A percentile compares a stretch with the other conserved stretches of the same genome.
phyloP scores from a whole-genome alignment of 2,329 filamentous ascomycete genomes.

The Cytospora chrysosperma region DNA sequence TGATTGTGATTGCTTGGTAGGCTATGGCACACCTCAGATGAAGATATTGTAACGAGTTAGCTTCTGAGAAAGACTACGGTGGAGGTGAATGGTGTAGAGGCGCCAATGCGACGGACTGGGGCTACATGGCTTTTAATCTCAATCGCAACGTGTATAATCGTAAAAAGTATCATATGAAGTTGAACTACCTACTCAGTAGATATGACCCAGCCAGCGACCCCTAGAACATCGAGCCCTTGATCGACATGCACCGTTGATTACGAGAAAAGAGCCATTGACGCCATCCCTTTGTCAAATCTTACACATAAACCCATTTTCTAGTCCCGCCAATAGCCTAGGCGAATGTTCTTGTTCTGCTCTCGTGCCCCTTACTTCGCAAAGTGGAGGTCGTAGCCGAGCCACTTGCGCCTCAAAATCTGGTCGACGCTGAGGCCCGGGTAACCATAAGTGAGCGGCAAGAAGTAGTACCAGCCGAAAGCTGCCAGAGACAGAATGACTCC shows the following conservation, averaged over 20 bases:
- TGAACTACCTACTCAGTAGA: not conserved
- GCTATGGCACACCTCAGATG: not conserved
- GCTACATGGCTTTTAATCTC: not conserved
- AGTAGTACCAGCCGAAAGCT: constrained; percentile 84
- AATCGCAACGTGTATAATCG: not conserved
- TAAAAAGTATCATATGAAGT: not conserved
- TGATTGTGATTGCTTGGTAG: not conserved
- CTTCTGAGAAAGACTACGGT: not conserved
- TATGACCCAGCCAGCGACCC: not conserved
- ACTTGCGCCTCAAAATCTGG: constrained; percentile 81
- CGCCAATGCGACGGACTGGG: not conserved
- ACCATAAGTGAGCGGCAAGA: constrained; percentile 92
- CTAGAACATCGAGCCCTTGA: not conserved
- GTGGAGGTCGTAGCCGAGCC: constrained; percentile 95
- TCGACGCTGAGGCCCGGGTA: constrained; percentile 82
- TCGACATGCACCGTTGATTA: not conserved
- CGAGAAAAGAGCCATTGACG: not conserved
- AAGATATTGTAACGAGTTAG: not conserved
- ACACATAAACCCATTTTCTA: constrained; percentile 5
- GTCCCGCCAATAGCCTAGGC: not conserved
- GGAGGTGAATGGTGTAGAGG: not conserved
- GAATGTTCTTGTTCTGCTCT: not conserved
- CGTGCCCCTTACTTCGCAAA: constrained; percentile 80
- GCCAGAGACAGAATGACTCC: constrained; percentile 66
- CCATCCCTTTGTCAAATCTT: constrained; percentile 12